phyloP scores from a whole-genome alignment of 2,329 filamentous ascomycete species.

The Aspergillus viridinutans region DNA sequence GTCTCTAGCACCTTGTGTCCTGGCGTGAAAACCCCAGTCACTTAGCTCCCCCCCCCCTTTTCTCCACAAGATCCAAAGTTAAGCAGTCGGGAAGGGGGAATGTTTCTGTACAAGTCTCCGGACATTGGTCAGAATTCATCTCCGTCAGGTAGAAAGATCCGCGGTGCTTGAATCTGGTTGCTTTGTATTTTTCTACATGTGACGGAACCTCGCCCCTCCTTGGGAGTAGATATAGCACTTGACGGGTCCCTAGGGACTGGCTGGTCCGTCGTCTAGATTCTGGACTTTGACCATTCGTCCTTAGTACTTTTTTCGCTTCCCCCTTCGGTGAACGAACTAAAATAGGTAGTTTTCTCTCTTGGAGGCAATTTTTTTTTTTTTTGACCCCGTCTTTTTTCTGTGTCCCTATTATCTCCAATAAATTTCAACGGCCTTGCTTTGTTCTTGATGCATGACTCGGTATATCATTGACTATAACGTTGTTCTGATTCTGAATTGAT shows the following conservation, averaged over 20 bases:
- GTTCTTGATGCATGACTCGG: background rate
- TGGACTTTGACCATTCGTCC: background rate
- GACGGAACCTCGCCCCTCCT: conserved; percentile 4
- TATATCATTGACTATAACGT: background rate
- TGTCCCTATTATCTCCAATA: background rate
- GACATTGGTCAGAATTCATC: background rate
- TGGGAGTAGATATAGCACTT: conserved; percentile 4
- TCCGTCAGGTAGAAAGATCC: conserved; percentile 3
- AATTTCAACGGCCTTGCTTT: background rate
- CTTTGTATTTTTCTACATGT: conserved; percentile 8
- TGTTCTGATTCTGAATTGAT: background rate
- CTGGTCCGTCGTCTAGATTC: background rate
- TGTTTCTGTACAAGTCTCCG: conserved; percentile 1
- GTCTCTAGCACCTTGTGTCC: background rate
- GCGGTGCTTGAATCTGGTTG: conserved; percentile 5
- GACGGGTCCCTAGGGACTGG: background rate
- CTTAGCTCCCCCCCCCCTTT: background rate
- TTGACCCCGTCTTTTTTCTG: background rate
- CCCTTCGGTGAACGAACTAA: background rate
- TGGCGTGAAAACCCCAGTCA: background rate
- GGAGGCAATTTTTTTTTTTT: background rate
- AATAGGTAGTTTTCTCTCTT: background rate
- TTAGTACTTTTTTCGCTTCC: background rate
- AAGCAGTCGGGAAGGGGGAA: conserved; percentile 1
- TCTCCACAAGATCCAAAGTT: background rate